Percentiles rank a stretch among this genome's conserved stretches.
Conservation (phyloP, 1,139 yeast species). For the Lodderomyces theae region DNA sequence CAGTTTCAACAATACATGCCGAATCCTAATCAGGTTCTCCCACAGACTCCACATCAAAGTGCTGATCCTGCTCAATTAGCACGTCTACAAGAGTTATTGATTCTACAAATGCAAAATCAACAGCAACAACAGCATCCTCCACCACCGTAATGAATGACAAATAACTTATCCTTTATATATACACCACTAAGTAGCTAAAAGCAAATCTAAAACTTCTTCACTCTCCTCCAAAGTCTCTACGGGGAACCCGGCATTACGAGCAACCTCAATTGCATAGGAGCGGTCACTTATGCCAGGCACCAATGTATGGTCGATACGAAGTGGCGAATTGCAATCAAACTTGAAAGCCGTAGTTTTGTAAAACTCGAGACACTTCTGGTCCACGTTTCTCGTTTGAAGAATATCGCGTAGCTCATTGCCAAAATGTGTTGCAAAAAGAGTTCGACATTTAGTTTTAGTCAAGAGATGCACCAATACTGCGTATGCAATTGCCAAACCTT, state of each 20-base stretch:
- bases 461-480: slow-evolving; percentile 67
- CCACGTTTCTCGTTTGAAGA: slow-evolving; percentile 24
- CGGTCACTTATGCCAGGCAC: slow-evolving; percentile 69
- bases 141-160: slow-evolving; percentile 2
- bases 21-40: slow-evolving; percentile 16
- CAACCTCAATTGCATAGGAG: slow-evolving; percentile 86
- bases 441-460: slow-evolving; percentile 59
- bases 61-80: slow-evolving; percentile 18
- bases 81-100: slow-evolving; percentile 18
- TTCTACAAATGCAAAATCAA: slow-evolving; percentile 14
- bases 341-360: slow-evolving; percentile 48
- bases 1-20: slow-evolving; percentile 13
- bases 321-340: slow-evolving; percentile 10
- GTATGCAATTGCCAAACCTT: slow-evolving; percentile 88
- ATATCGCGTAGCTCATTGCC: slow-evolving; percentile 59
- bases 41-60: slow-evolving; percentile 7
- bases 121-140: slow-evolving; percentile 10
- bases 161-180: slow-evolving; percentile 4
- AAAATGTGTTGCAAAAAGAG: slow-evolving; percentile 92
- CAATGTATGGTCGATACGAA: slow-evolving; percentile 61
- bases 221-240: slow-evolving; percentile 54
- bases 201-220: slow-evolving; percentile 28
- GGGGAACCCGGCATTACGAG: slow-evolving; percentile 84
- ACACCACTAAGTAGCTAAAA: slow-evolving; percentile 8
- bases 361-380: slow-evolving; percentile 39